Percentiles rank a stretch among this genome's conserved stretches.
Conservation (phyloP, 495 filamentous ascomycete genomes). For the Amniculicola lignicola region DNA sequence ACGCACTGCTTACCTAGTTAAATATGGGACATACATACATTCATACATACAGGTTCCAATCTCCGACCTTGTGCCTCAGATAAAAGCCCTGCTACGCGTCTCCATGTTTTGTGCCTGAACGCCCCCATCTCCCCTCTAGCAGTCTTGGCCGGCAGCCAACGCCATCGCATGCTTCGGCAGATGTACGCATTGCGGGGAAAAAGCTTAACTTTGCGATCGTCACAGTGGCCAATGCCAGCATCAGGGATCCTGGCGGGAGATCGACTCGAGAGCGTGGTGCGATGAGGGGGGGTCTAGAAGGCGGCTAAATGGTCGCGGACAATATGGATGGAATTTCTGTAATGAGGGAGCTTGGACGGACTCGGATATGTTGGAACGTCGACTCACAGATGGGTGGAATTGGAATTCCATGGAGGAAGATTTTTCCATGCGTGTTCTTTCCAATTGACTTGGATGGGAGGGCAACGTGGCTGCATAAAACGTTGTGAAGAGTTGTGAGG, state of each 20-base stretch:
- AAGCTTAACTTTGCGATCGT: constrained; percentile 21
- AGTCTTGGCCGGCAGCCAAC: neutral
- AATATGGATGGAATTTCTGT: constrained; percentile 11
- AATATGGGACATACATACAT: no score
- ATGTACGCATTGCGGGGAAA: constrained; percentile 33
- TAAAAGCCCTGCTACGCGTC: no score
- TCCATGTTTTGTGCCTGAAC: no score
- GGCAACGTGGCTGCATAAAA: no score
- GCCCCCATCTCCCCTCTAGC: neutral
- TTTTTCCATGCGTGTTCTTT: no score
- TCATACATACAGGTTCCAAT: no score
- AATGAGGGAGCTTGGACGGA: constrained; percentile 11
- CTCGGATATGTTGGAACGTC: no score
- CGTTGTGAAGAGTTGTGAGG: no score
- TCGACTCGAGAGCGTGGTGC: constrained; percentile 11
- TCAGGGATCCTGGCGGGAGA: constrained; percentile 27
- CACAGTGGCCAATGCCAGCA: constrained; percentile 6
- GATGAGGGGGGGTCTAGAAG: constrained; percentile 25
- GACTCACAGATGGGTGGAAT: no score
- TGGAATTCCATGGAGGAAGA: no score
- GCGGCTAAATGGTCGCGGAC: constrained; percentile 23
- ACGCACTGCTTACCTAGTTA: neutral
- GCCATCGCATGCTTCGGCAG: constrained; percentile 20
- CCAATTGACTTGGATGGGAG: no score
- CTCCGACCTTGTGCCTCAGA: no score